These are phyloP conservation scores for Solanum etuberosum DNA, from an alignment of 257 asterid species.

Conservation along the genomic window DNA sequence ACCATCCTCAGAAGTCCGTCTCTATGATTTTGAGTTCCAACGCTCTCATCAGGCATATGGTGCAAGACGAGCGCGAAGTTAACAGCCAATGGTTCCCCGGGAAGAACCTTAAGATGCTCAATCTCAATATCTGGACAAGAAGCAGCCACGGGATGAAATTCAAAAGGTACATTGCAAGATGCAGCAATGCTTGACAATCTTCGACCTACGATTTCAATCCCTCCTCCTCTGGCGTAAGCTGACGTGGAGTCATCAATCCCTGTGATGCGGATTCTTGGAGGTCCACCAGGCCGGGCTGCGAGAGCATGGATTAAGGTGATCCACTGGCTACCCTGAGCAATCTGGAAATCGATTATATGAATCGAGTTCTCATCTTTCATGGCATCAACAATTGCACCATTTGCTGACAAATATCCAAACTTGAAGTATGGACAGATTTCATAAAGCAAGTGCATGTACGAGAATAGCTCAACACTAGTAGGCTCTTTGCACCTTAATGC, in stretches of 20 bases:
- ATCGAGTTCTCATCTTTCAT: slow-evolving; percentile 10
- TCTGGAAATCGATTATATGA: slow-evolving; percentile 22
- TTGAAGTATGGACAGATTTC: slow-evolving; percentile 26
- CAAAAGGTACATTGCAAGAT: slow-evolving; percentile 15
- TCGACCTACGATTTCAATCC: slow-evolving; percentile 15
- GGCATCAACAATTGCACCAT: slow-evolving; percentile 30
- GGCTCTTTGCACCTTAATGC: slow-evolving; percentile 21
- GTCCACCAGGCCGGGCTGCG: slow-evolving; percentile 18
- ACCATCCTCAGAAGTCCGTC: slow-evolving; percentile 21
- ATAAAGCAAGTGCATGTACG: slow-evolving; percentile 20
- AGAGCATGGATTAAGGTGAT: slow-evolving; percentile 21
- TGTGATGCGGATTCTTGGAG: slow-evolving; percentile 20
- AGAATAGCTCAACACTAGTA: slow-evolving; percentile 8
- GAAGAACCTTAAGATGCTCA: slow-evolving; percentile 2
- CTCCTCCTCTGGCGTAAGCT: slow-evolving; percentile 21
- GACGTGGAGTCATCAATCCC: slow-evolving; percentile 19
- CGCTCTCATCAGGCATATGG: slow-evolving; percentile 22
- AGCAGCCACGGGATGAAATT: slow-evolving; percentile 10
- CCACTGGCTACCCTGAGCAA: slow-evolving; percentile 25
- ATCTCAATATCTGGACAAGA: slow-evolving; percentile 10
- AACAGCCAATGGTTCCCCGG: slow-evolving; percentile 20
- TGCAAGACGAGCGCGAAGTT: slow-evolving; percentile 16
- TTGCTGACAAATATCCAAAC: slow-evolving; percentile 22
- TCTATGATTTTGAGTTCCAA: slow-evolving; percentile 12
- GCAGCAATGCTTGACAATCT: slow-evolving; percentile 12